phyloP scores from a whole-genome alignment of 331 rosid species.

The Quercus phellos region DNA sequence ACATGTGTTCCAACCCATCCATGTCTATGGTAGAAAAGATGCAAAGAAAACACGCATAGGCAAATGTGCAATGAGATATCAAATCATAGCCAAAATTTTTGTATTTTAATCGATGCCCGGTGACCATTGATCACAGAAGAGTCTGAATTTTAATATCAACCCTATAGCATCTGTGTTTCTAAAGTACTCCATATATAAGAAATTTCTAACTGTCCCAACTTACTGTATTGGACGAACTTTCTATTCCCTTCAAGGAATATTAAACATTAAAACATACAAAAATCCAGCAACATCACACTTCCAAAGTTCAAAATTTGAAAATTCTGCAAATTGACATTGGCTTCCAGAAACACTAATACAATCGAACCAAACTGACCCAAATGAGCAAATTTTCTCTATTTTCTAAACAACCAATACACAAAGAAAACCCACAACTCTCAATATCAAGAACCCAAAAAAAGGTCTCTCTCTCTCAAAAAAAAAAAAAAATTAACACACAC shows the following conservation, averaged over 20 bases:
- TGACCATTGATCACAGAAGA: background rate
- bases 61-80: slow-evolving; percentile 14
- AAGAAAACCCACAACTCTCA: background rate
- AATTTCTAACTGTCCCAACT: background rate
- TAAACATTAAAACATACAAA: background rate
- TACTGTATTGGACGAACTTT: background rate
- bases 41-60: background rate
- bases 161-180: background rate
- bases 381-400: background rate
- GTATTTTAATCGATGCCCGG: background rate
- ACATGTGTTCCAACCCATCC: background rate
- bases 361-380: background rate
- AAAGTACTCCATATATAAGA: background rate
- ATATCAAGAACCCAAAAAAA: background rate
- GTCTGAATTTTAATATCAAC: background rate
- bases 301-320: background rate
- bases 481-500: background rate
- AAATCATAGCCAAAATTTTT: background rate
- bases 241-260: background rate
- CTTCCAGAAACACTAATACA: background rate
- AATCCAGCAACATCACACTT: slow-evolving; percentile 8
- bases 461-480: background rate
- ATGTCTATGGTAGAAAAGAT: background rate
- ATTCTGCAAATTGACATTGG: background rate
- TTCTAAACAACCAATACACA: background rate